These are phyloP conservation scores for Rhynchosporium secalis DNA, from an alignment of 2,329 filamentous ascomycete genomes.

Conservation along the genomic window DNA sequence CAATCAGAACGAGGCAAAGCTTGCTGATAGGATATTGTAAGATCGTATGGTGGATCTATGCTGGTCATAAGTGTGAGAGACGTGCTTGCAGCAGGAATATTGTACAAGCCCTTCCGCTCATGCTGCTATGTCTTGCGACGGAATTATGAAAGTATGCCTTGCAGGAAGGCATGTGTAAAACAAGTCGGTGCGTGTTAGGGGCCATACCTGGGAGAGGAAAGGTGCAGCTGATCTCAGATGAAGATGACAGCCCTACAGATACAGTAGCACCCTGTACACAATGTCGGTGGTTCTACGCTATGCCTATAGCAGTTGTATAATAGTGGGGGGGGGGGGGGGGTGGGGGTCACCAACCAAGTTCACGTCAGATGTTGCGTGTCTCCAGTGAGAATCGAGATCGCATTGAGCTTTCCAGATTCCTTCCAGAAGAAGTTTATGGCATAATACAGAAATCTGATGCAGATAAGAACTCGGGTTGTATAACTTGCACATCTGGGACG, in stretches of 20 bases:
- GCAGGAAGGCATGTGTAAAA: background rate
- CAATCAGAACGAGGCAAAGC: slow-evolving; percentile 16
- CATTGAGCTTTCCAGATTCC: background rate
- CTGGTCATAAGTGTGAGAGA: slow-evolving; percentile 12
- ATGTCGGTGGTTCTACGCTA: slow-evolving; percentile 1
- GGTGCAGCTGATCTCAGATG: background rate
- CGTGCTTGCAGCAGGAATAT: background rate
- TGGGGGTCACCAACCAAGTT: background rate
- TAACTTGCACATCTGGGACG: slow-evolving; percentile 3
- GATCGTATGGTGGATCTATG: slow-evolving; percentile 3
- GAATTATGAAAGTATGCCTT: background rate
- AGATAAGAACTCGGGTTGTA: background rate
- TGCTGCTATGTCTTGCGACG: background rate
- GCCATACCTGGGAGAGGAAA: background rate
- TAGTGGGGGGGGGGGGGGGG: background rate
- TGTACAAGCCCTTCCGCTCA: background rate
- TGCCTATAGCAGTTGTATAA: slow-evolving; percentile 4
- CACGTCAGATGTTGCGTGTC: background rate
- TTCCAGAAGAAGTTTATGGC: slow-evolving; percentile 1
- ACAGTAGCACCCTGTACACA: slow-evolving; percentile 7
- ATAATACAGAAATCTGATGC: background rate
- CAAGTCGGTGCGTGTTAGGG: background rate
- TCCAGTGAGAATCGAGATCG: background rate
- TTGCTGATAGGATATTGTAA: slow-evolving; percentile 33
- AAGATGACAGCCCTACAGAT: slow-evolving; percentile 6